Evolutionary conservation across 192 early-diverging fungal species (phyloP), one percentile per base, ranked within the genome.

Genomic region (Piromyces sp.): DNA sequence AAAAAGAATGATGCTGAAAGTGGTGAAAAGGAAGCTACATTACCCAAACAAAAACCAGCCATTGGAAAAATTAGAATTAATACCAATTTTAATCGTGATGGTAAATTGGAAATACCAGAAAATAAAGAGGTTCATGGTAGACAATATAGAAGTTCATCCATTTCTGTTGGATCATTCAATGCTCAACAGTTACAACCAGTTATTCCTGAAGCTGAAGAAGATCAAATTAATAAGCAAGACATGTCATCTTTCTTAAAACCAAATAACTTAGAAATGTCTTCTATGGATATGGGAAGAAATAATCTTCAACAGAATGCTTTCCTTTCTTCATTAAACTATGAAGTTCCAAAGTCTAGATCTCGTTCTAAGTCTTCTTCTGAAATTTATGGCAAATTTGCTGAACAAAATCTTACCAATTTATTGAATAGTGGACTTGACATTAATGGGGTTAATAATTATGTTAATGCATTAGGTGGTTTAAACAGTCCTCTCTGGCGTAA

Each of bases 361-460:
- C 82, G 91, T 30, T 92, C 90, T 28, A 91, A 93, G 83, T 93
- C 91, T 6, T 91, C 92, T 11, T 91, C 91, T 16, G 91, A 90
- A 5, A 90, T 92, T 78, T 92, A 89, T 84, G 92, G 90, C 30
- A 68, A 92, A 13, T 79, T 92, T 79, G 85, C 91, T 30, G 85
- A 86, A 30, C 84, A 89, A 33, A 86, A 90, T 78, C 85, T 88
- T 37, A 78, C 85, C 78, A 85, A 84, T 79, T 80, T 87, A 33
- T 78, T 80, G 79, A 84, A 87, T 68, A 68, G 9, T 68, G 51
- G 51, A n/a, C 22, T 22, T 16, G 78, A 78, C 9, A 51, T 85
- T 16, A 38, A 81, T 79, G 84, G 88, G 79, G 81, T 87, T 36
- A 85, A 86, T 37, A 84, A 87, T 28, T 86, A 84, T 81, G 87